Percentiles rank a stretch among this genome's conserved stretches.
Evolutionary conservation across 2,329 filamentous ascomycete species (phyloP).

Genomic region (Talaromyces sp.): DNA sequence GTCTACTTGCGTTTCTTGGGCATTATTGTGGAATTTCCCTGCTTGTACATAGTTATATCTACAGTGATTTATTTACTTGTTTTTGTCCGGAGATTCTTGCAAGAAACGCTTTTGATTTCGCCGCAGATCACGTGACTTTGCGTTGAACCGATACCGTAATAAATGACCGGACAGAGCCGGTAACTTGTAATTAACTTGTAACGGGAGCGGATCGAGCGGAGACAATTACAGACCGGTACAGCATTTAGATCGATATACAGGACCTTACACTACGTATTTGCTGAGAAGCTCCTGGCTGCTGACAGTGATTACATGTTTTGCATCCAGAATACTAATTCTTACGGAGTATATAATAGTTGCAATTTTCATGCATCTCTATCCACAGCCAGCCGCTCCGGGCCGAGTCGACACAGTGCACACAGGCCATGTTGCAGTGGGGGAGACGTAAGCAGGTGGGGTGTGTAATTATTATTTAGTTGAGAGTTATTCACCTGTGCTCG

Average conservation of each 20-base stretch:
- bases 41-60: neutral
- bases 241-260: neutral
- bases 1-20: neutral
- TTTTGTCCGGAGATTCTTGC: neutral
- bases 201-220: neutral
- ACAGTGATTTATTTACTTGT: neutral
- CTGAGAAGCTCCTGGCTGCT: no score
- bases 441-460: neutral
- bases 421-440: neutral
- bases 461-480: neutral
- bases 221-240: neutral
- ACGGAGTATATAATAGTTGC: neutral
- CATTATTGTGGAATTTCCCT: neutral
- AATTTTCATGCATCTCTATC: neutral
- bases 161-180: neutral
- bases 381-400: neutral
- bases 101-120: neutral
- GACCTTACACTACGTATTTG: no score
- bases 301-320: neutral
- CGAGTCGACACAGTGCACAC: neutral
- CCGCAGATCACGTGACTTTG: neutral
- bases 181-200: neutral
- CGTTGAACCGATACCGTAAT: neutral
- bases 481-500: neutral
- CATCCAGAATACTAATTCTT: neutral